Conservation (phyloP, 768 basidiomycete genomes). For the Fibroporia radiculosa region DNA sequence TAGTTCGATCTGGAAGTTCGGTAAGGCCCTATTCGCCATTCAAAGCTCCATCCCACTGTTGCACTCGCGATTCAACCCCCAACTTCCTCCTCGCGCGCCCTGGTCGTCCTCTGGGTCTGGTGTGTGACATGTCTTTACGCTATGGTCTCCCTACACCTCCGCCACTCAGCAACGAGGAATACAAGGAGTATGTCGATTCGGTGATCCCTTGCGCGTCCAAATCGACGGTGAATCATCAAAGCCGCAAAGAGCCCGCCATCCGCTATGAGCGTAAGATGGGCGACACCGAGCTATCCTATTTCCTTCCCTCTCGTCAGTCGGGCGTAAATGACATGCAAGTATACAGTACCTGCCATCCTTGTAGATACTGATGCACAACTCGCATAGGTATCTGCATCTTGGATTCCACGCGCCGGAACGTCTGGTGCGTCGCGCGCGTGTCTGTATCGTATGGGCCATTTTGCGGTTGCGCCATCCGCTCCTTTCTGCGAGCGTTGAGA, state of each 20-base stretch:
- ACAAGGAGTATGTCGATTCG: conserved; percentile 1
- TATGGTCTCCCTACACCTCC: conserved; percentile 15
- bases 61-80: background rate
- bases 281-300: conserved; percentile 75
- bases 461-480: conserved; percentile 65
- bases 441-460: conserved; percentile 63
- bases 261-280: conserved; percentile 50
- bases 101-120: background rate
- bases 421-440: conserved; percentile 37
- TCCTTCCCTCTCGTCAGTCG: conserved; percentile 65
- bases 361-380: background rate
- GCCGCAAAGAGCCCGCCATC: background rate
- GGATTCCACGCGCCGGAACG: conserved; percentile 45
- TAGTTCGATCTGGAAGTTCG: no score
- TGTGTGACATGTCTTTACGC: conserved; percentile 1
- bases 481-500: conserved; percentile 52
- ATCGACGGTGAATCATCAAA: background rate
- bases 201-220: conserved; percentile 1
- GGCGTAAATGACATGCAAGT: conserved; percentile 85
- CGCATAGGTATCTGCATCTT: conserved; percentile 69
- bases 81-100: background rate
- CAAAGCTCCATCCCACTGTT: background rate
- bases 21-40: background rate
- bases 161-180: conserved; percentile 3
- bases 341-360: background rate